Evolutionary conservation across 345 rosid genomes (phyloP), one percentile per base, ranked within the genome.

Genomic region (Brassica incana): DNA sequence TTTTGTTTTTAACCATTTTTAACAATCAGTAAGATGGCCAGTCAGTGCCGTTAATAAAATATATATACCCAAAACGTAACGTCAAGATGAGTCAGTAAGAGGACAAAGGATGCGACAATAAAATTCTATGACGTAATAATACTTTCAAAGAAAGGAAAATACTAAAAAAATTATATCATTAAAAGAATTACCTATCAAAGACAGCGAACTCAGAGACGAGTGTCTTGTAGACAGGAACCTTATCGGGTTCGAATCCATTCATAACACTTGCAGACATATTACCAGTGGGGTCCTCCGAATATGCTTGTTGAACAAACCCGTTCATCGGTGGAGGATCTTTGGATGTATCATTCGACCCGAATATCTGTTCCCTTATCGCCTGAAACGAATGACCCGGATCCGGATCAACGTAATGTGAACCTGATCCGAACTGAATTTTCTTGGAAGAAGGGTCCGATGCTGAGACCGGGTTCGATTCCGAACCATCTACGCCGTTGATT

Each of bases 301-400:
- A 76, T 71, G 97, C 97, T 70, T 89, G 90, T 70, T 95, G 97
- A 23, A 89, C 97, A 29, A 95, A 95, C 30, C 99, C 98, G 30
- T 90, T 86, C 99, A 95, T 95, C 9, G 90, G 90, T 2, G 97
- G 90, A 15, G 90, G 92, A 74, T 88, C 77, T 36, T 75, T 66
- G 0, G 90, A 79, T n/a, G 91, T 90, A 48, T 92, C 85, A 60
- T 85, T 72, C 0, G 91, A 89, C 79, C 99, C 97, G 77, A 92
- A 92, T 27, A 95, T 86, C 81, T 95, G 98, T 78, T 95, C 94
- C 71, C 94, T 77, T 52, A 90, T 92, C 20, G 97, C 99, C 68
- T 95, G 97, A 40, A 95, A 95, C 0, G 99, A 95, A 85, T 92
- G 99, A 7, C 98, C 99, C 0, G 97, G 99, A 78, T 95, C 98